Percentiles rank a stretch among this genome's conserved stretches.
Evolutionary conservation across 2,329 filamentous ascomycete species (phyloP).

Genomic region (Aspergillus sp.): DNA sequence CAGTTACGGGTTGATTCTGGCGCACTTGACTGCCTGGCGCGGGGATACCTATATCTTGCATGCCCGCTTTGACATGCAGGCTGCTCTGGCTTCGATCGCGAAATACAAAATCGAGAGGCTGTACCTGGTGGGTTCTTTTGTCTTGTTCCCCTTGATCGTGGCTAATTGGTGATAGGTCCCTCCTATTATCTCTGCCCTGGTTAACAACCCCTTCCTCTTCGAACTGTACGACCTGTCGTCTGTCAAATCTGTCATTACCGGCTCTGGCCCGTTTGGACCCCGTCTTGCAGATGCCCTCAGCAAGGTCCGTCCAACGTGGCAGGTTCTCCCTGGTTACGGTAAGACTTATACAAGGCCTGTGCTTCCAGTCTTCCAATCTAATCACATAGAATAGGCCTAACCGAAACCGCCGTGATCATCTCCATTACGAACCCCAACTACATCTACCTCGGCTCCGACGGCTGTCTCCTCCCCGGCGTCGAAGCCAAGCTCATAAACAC

Average conservation of each 20-base stretch:
- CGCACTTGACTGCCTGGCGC: constrained; percentile 3
- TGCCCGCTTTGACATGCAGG: constrained; percentile 10
- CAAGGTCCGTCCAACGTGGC: neutral
- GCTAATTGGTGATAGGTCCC: neutral
- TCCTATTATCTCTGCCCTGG: neutral
- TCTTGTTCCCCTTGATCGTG: too few species aligned
- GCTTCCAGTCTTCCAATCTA: neutral
- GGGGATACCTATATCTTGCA: constrained; percentile 3
- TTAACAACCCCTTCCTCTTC: neutral
- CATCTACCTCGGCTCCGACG: neutral
- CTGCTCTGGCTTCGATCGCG: constrained; percentile 1
- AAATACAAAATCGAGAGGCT: constrained; percentile 6
- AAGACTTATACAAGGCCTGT: neutral
- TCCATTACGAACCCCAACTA: neutral
- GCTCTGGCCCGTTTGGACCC: neutral
- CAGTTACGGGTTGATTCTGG: constrained; percentile 1
- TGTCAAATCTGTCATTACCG: neutral
- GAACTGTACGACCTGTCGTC: neutral
- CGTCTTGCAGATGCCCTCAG: neutral
- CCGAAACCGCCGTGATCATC: constrained; percentile 7
- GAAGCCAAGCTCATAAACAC: neutral
- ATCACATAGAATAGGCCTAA: neutral
- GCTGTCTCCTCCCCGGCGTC: neutral
- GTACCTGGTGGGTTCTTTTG: neutral
- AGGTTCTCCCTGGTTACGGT: neutral